phyloP scores from a whole-genome alignment of 2,329 filamentous ascomycete species.

The Fusarium globosum region DNA sequence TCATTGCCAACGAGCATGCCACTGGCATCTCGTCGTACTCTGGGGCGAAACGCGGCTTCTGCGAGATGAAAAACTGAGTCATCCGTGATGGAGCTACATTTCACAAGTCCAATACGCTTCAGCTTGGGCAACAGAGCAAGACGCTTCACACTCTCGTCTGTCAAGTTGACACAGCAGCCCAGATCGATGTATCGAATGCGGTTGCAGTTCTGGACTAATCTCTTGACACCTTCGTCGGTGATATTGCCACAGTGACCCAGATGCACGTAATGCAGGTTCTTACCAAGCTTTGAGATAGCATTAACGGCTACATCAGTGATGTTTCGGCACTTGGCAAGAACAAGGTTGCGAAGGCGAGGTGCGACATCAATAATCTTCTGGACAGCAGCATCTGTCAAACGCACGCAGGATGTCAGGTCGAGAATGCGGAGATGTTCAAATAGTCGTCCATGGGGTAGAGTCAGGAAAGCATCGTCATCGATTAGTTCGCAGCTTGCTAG shows the following conservation, averaged over 20 bases:
- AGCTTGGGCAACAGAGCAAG: conserved; percentile 90
- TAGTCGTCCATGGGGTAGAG: conserved; percentile 72
- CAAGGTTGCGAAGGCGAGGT: conserved; percentile 89
- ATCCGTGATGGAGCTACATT: conserved; percentile 91
- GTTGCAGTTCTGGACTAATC: conserved; percentile 86
- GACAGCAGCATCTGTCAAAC: conserved; percentile 86
- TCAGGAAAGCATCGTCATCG: conserved; percentile 87
- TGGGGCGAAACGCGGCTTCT: conserved; percentile 69
- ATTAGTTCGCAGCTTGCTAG: conserved; percentile 87
- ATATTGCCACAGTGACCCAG: conserved; percentile 93
- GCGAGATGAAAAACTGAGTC: conserved; percentile 87
- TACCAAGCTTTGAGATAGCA: conserved; percentile 88
- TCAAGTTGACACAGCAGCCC: conserved; percentile 91
- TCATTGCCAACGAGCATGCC: conserved; percentile 62
- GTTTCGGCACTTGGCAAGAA: conserved; percentile 92
- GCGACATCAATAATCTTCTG: conserved; percentile 88
- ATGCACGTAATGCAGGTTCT: conserved; percentile 97
- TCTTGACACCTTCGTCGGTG: conserved; percentile 88
- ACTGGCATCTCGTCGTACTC: conserved; percentile 60
- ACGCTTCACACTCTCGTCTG: conserved; percentile 85
- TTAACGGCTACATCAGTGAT: conserved; percentile 90
- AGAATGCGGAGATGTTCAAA: conserved; percentile 94
- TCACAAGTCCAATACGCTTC: conserved; percentile 93
- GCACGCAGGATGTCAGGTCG: conserved; percentile 88
- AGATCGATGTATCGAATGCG: conserved; percentile 97